A percentile compares a stretch with the other conserved stretches of the same genome.
phyloP scores from a whole-genome alignment of 2,329 filamentous ascomycete genomes.

The Niveomyces coronatus region DNA sequence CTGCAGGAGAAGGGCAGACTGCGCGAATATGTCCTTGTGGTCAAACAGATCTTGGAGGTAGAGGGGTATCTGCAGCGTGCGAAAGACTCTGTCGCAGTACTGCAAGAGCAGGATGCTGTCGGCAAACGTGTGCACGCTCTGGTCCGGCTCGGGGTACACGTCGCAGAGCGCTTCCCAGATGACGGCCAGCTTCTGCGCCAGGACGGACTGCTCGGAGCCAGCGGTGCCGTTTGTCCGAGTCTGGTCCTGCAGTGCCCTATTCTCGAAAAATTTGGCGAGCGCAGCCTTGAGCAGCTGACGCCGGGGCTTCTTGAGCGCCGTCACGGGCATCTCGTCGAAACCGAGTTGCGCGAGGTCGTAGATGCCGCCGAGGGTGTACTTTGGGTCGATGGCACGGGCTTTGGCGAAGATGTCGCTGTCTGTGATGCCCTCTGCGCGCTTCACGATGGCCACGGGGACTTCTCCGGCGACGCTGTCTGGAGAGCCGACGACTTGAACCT shows the following conservation, averaged over 20 bases:
- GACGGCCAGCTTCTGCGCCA: slow-evolving; percentile 10
- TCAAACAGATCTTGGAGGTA: slow-evolving; percentile 26
- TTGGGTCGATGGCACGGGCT: slow-evolving; percentile 22
- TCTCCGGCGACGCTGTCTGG: slow-evolving; percentile 36
- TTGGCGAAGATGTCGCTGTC: slow-evolving; percentile 23
- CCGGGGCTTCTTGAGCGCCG: slow-evolving; percentile 34
- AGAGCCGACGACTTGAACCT: slow-evolving; percentile 32
- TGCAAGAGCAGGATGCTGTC: slow-evolving; percentile 29
- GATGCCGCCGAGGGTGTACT: slow-evolving; percentile 29
- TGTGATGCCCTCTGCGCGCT: slow-evolving; percentile 19
- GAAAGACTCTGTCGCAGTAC: slow-evolving; percentile 24
- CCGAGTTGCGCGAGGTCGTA: slow-evolving; percentile 32
- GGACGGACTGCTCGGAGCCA: slow-evolving; percentile 8
- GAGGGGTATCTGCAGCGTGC: slow-evolving; percentile 18
- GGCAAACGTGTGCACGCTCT: slow-evolving; percentile 20
- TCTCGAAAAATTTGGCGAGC: slow-evolving; percentile 7
- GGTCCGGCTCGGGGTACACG: slow-evolving; percentile 15
- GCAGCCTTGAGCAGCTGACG: slow-evolving; percentile 25
- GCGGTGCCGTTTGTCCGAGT: background rate
- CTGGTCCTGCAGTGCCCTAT: background rate
- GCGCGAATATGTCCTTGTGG: slow-evolving; percentile 7
- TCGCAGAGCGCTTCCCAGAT: slow-evolving; percentile 24
- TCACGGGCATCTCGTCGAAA: slow-evolving; percentile 27
- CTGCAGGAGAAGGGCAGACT: background rate
- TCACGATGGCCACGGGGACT: slow-evolving; percentile 34